phyloP scores from a whole-genome alignment of 352 stramenopile species.

The Globisporangium irregulare region DNA sequence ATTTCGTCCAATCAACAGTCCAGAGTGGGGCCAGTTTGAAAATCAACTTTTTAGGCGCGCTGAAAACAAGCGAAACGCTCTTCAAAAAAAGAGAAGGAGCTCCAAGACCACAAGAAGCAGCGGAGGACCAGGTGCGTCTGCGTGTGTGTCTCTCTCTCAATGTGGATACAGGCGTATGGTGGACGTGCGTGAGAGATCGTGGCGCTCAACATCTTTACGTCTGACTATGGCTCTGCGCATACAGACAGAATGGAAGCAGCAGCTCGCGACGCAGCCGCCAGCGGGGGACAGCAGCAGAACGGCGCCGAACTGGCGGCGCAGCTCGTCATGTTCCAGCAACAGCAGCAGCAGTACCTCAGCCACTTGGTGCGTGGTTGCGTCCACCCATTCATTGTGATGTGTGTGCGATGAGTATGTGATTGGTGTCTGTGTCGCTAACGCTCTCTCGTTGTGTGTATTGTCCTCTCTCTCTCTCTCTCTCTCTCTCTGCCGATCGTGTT shows the following conservation, averaged over 20 bases:
- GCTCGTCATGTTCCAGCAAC: constrained; percentile 54
- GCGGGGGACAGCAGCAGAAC: constrained; percentile 19
- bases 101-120: neutral
- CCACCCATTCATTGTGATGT: neutral
- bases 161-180: neutral
- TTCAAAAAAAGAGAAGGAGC: neutral
- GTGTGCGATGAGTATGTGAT: neutral
- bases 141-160: neutral
- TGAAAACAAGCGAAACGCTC: neutral
- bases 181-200: neutral
- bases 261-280: constrained; percentile 16
- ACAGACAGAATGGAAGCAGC: constrained; percentile 2
- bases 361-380: constrained; percentile 31
- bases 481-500: neutral
- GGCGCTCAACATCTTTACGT: neutral
- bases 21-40: neutral
- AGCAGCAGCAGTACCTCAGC: constrained; percentile 59
- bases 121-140: neutral
- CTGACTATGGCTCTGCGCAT: constrained; percentile 1
- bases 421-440: neutral
- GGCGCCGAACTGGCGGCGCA: constrained; percentile 40
- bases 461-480: neutral
- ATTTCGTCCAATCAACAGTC: no score
- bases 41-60: neutral
- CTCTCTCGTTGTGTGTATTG: neutral